Base-by-base conservation (phyloP, 1,284 basidiomycete genomes). In the Boletellus deceptivus region DNA sequence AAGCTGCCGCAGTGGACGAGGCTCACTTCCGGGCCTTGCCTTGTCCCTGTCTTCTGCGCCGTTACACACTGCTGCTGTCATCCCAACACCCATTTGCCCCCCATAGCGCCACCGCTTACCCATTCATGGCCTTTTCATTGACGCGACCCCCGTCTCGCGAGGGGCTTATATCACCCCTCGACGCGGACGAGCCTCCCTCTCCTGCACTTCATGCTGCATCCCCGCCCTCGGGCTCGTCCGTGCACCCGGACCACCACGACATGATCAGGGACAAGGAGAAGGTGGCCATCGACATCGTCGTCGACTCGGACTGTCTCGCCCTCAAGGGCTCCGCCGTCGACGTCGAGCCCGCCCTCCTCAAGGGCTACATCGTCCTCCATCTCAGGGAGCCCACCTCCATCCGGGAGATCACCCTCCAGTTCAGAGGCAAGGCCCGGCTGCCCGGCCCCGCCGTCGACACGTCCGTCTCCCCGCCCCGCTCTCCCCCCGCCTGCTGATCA, bases 261-360 rank as follows among this genome's bases (percentile, higher is more conserved):
- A 77, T 76, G 72, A 63, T 59, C 53, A 70, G 62, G 49, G 75
- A 74, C 55, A 75, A 73, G 43, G 78, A 78, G 43, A 78, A 74
- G 48, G 75, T 79, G 22, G 76, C 74, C 40, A 74, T 95, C 55
- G 89, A 92, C 59, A 87, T 95, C 60, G 62, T 83, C 46, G 80
- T 94, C 56, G 83, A 89, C 67, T 75, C 78, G 13, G 85, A 89
- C 42, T 75, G 74, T 57, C 72, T 95, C 57, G 75, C 77, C 48
- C 79, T 95, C 62, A 80, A 84, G 56, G 93, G 93, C 46, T 85
- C 86, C 18, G 90, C 91, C 36, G 80, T 83, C 58, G 91, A 94
- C 56, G 87, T 92, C 61, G 87, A 92, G 61, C 86, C 92, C 6
- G 82, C 85, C 13, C 69, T 80, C 13, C 80, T 92, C 53, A 80